These are phyloP conservation scores for Abortiporus biennis DNA, from an alignment of 1,284 basidiomycete genomes.

Conservation along the genomic window DNA sequence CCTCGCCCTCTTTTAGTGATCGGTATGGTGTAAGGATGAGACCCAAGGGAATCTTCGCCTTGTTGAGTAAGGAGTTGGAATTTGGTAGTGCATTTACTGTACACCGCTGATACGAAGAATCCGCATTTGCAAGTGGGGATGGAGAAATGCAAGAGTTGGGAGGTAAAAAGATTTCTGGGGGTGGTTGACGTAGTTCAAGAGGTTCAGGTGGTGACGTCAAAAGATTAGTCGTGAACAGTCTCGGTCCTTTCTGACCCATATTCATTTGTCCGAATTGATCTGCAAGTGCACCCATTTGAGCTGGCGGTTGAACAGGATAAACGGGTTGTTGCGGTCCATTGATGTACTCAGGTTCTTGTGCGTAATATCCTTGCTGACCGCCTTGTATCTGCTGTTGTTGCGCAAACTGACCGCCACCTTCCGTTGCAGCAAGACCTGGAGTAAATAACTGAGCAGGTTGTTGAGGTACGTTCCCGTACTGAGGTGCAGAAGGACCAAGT, in stretches of 20 bases:
- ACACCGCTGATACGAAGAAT: slow-evolving; percentile 89
- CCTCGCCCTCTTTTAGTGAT: slow-evolving; percentile 70
- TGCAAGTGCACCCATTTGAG: slow-evolving; percentile 57
- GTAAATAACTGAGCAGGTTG: slow-evolving; percentile 74
- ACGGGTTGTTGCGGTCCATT: slow-evolving; percentile 46
- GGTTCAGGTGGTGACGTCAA: slow-evolving; percentile 90
- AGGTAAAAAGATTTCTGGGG: slow-evolving; percentile 88
- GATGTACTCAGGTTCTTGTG: slow-evolving; percentile 52
- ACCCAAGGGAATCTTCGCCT: slow-evolving; percentile 91
- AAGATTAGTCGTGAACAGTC: slow-evolving; percentile 81
- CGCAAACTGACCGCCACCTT: slow-evolving; percentile 52
- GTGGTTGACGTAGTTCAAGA: slow-evolving; percentile 71
- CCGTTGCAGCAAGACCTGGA: slow-evolving; percentile 64
- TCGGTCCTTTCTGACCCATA: slow-evolving; percentile 67
- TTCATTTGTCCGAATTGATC: slow-evolving; percentile 90
- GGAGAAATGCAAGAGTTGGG: slow-evolving; percentile 78
- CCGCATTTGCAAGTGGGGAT: slow-evolving; percentile 78
- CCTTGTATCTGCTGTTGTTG: slow-evolving; percentile 43
- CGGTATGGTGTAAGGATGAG: slow-evolving; percentile 92
- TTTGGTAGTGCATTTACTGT: slow-evolving; percentile 94
- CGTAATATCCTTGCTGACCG: slow-evolving; percentile 43
- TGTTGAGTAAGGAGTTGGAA: slow-evolving; percentile 85
- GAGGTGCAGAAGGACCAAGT: slow-evolving; percentile 36
- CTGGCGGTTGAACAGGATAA: slow-evolving; percentile 41
- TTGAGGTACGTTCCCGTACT: slow-evolving; percentile 33